Base-by-base conservation (phyloP, 1,139 yeast species). In the Scheffersomyces titani region DNA sequence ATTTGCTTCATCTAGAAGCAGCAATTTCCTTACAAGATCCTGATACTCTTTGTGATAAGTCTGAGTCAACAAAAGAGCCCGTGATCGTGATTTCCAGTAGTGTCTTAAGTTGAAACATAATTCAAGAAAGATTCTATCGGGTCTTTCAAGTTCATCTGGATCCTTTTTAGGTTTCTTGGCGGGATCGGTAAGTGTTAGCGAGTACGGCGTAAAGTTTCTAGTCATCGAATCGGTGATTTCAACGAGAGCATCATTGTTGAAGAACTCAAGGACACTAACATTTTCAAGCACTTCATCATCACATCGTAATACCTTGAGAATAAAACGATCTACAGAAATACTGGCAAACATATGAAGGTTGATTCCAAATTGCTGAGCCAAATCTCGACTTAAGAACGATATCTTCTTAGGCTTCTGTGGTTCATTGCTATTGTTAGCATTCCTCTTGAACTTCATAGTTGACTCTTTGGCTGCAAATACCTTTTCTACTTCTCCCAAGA, bases 51-150 rank as follows among this genome's bases (percentile, higher is more conserved):
- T 83, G 60, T 87, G 87, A 70, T 86, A 91, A 0, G 92, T 87
- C 56, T 85, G 85, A 4, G 85, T 75, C 45, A 91, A 77, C 51
- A 90, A 70, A 48, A 94, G 75, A 2, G 96, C 92, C 52, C 92
- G 77, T n/a, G 97, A 87, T 62, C 99, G 79, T 1, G 92, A 84
- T 59, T 84, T 83, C 99, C 99, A 94, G 69, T 94, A 94, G 57
- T 82, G 82, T 59, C 90, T 83, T 66, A 94, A 74, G 65, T 92
- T 90, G 71, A 84, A 90, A 64, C 92, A 89, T 30, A 93, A 77
- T 63, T 88, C 93, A 54, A 94, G 76, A 67, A 84, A 94, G 1
- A 94, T 79, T 58, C 90, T 81, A 70, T 94, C 99, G 1, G 94
- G 87, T 51, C 98, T 78, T 55, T 89, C 94, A 54, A 94, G 78